Base-by-base conservation (phyloP, 164 flowering plant genomes). In the Stephania japonica region DNA sequence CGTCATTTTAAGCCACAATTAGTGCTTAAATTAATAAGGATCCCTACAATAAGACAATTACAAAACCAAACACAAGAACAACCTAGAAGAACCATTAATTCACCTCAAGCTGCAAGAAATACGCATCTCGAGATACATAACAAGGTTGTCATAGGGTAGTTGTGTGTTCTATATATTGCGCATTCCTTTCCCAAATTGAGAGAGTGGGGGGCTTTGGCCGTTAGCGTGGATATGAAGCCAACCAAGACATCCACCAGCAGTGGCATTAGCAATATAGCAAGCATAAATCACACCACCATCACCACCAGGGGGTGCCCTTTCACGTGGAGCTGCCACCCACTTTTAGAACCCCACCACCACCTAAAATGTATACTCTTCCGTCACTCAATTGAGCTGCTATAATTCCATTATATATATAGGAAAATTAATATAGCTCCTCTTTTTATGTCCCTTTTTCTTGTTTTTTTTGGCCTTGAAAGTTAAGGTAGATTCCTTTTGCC, bases 221-320 rank as follows among this genome's bases (percentile, higher is more conserved):
- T 53, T 70, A 50, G 72, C 72, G 62, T 70, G 5, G 72, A 70
- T 70, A 56, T 32, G 65, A 70, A 70, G 72, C 72, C 72, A 70
- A 70, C 42, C 64, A 16, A 70, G 26, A 70, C 42, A 70, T 70
- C 62, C 62, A 69, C 41, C 38, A 32, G 38, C 38, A 32, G 38
- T 32, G 38, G 38, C 38, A 32, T 32, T 32, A 32, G 38, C 38
- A 32, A 32, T 32, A 32, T 32, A 32, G 38, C 38, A 32, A 32
- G 38, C 38, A 32, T 32, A 32, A 2, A 32, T 32, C 38, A 32
- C 38, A 32, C 38, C 23, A 42, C 53, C 53, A 47, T 16, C 50
- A 44, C 0, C 14, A 44, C 6, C 53, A 47, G 23, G 49, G 23
- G 49, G 21, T 42, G 44, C 50, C 44, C 70, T 68, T 68, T 68